phyloP scores from a whole-genome alignment of 2,329 filamentous ascomycete genomes.

The Xylariaceae sp. region DNA sequence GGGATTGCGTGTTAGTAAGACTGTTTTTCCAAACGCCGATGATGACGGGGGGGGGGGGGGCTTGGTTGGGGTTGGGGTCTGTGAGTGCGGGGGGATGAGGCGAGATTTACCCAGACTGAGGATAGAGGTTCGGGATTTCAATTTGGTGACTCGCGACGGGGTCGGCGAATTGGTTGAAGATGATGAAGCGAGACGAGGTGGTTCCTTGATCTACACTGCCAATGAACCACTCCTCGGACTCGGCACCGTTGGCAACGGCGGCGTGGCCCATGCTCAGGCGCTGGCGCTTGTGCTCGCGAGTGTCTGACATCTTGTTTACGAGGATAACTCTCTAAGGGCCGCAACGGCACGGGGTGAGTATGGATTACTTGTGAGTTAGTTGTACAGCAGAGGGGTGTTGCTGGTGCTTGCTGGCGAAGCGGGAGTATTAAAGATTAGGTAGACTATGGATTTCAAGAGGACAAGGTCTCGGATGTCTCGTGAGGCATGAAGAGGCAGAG shows the following conservation, averaged over 20 bases:
- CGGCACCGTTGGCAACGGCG: constrained; percentile 10
- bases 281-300: constrained; percentile 25
- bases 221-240: constrained; percentile 57
- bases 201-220: constrained; percentile 90
- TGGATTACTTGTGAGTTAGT: background rate
- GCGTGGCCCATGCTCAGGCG: constrained; percentile 14
- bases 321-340: constrained; percentile 16
- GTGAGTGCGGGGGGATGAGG: background rate
- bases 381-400: constrained; percentile 8
- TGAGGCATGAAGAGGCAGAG: constrained; percentile 3
- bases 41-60: no score
- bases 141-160: constrained; percentile 80
- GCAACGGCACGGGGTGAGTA: background rate
- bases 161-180: constrained; percentile 75
- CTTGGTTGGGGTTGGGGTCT: no score
- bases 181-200: constrained; percentile 82
- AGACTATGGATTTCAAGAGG: constrained; percentile 12
- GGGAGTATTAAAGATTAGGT: constrained; percentile 3
- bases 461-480: constrained; percentile 4
- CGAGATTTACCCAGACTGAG: constrained; percentile 67
- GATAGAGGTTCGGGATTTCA: constrained; percentile 80
- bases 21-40: background rate
- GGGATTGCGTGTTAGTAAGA: constrained; percentile 10
- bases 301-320: constrained; percentile 24
- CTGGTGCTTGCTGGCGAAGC: constrained; percentile 6